Conservation (phyloP, 768 basidiomycete genomes). For the Leccinellum rugosiceps region DNA sequence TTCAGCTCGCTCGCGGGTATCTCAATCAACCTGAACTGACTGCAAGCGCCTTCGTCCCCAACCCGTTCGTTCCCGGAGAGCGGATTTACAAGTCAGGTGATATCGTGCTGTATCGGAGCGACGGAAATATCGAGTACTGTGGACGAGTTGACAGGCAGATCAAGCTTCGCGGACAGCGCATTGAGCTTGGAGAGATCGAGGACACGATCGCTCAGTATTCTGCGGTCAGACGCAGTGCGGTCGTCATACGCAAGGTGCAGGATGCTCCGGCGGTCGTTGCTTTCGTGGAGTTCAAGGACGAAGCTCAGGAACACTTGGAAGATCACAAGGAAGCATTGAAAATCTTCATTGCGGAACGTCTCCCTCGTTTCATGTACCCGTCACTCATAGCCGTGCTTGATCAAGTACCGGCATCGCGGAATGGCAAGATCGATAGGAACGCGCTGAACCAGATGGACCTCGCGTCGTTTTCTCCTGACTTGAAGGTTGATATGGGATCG, state of each 20-base stretch:
- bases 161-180: conserved; percentile 33
- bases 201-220: conserved; percentile 26
- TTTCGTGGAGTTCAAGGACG: conserved; percentile 25
- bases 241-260: conserved; percentile 27
- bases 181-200: conserved; percentile 35
- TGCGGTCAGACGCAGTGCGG: conserved; percentile 19
- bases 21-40: conserved; percentile 29
- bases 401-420: conserved; percentile 22
- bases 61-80: conserved; percentile 29
- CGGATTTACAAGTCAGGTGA: conserved; percentile 33
- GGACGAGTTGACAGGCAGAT: conserved; percentile 34
- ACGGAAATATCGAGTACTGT: conserved; percentile 31
- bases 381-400: conserved; percentile 26
- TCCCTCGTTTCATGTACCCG: conserved; percentile 33
- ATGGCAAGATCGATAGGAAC: conserved; percentile 29
- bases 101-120: conserved; percentile 24
- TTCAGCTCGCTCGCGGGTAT: conserved; percentile 21
- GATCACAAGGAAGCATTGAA: conserved; percentile 21
- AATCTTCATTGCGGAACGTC: conserved; percentile 26
- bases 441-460: conserved; percentile 29
- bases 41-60: conserved; percentile 23
- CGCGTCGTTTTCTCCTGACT: conserved; percentile 17
- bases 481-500: conserved; percentile 23
- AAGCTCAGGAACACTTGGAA: conserved; percentile 12
- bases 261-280: conserved; percentile 30